Conservation (phyloP, 2,329 filamentous ascomycete genomes). For the Cladosporium sp. region DNA sequence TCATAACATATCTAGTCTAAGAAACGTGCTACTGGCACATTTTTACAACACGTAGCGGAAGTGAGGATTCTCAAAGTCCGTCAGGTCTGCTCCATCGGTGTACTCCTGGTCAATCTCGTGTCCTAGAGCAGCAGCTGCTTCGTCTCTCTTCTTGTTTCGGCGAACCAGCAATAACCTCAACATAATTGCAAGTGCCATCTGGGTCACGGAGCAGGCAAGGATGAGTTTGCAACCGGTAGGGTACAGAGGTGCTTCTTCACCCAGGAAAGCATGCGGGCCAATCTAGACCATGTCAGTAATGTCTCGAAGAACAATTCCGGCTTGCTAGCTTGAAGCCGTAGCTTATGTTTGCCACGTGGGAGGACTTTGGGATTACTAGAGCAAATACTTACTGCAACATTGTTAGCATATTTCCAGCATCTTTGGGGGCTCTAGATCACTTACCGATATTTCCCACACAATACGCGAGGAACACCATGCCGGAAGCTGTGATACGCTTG, state of each 20-base stretch:
- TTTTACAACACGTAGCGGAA: slow-evolving; percentile 17
- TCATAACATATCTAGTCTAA: background rate
- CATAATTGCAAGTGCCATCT: slow-evolving; percentile 43
- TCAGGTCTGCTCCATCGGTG: slow-evolving; percentile 41
- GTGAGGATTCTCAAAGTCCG: slow-evolving; percentile 41
- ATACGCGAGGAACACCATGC: slow-evolving; percentile 49
- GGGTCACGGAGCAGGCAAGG: slow-evolving; percentile 49
- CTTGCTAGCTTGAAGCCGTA: background rate
- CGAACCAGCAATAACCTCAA: slow-evolving; percentile 42
- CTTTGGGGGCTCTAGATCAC: slow-evolving; percentile 43
- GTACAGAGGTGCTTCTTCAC: slow-evolving; percentile 51
- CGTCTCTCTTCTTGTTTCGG: slow-evolving; percentile 46
- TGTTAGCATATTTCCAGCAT: slow-evolving; percentile 29
- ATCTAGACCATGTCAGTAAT: slow-evolving; percentile 39
- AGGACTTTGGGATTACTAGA: background rate
- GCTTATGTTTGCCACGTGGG: background rate
- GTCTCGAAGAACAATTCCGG: slow-evolving; percentile 33
- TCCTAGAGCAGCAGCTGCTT: slow-evolving; percentile 25
- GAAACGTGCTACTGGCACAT: background rate
- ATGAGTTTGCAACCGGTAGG: slow-evolving; percentile 56
- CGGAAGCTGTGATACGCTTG: slow-evolving; percentile 50
- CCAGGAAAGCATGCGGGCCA: slow-evolving; percentile 51
- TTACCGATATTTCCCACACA: slow-evolving; percentile 39
- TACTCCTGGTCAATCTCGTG: slow-evolving; percentile 26
- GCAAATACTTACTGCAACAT: background rate